Evolutionary conservation across 2,329 filamentous ascomycete species (phyloP), one percentile per base, ranked within the genome.

Genomic region (Diplodia scrobiculata): DNA sequence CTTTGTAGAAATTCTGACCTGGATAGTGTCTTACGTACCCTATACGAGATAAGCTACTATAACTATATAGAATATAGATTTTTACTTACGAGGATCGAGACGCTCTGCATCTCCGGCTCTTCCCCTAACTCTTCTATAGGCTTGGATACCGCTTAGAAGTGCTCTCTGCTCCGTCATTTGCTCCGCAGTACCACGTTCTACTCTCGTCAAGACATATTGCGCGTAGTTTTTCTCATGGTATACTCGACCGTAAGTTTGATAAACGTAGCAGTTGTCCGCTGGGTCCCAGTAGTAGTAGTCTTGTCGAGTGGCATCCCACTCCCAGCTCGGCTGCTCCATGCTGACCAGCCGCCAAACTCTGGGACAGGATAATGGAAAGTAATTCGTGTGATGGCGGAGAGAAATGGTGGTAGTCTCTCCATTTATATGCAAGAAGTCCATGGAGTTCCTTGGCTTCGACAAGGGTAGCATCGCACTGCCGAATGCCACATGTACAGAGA

Each of bases 11-110:
- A 6, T 21, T 19, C 2, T 10, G 14, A 36, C 60, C 60, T 1
- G 60, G 60, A 13, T 21, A 29, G 17, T 53, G 48, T 19, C 9
- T 63, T n/a, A 14, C 45, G 45, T 59, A 60, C 1, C 53, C 64
- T 38, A 45, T 14, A 13, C 19, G 10, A 9, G 9, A 41, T 36
- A 14, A 51, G 19, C 17, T n/a, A 21, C 21, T 9, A 3, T 10
- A 10, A 6, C 13, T 10, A 2, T 6, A 2, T 21, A 10, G 1
- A 1, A 1, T n/a, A 3, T 2, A 14, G 29, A 17, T 25, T 47
- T 14, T 9, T 27, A 66, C 64, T 60, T 41, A 63, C 60, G 32
- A 11, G 53, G 64, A 29, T 60, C 64, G 32, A 66, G 45, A 6
- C 21, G 19, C 14, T 66, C 64, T 2, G 27, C 21, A 2, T 65